A percentile compares a stretch with the other conserved stretches of the same genome.
These are phyloP conservation scores for Catenaria anguillulae DNA, from an alignment of 371 early-diverging fungal species.

Conservation along the genomic window DNA sequence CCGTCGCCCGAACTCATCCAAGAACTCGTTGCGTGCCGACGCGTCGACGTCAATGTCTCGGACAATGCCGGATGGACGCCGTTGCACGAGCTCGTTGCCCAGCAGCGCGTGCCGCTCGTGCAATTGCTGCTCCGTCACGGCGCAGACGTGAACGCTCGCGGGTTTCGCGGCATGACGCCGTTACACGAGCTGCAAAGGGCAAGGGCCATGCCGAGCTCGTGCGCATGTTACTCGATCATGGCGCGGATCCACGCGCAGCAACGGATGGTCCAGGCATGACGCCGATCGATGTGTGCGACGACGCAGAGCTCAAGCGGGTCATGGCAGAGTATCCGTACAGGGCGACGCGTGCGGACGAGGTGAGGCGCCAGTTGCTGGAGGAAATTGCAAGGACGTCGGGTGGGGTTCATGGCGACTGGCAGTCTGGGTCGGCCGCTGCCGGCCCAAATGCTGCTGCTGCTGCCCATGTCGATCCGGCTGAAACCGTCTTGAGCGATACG, in stretches of 20 bases:
- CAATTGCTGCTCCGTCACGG: background rate
- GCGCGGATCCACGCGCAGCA: background rate
- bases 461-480: background rate
- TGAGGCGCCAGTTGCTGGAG: background rate
- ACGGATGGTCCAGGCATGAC: background rate
- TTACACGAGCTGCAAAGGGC: background rate
- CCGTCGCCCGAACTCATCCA: background rate
- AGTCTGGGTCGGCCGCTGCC: background rate
- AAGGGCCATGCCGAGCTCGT: background rate
- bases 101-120: background rate
- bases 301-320: background rate
- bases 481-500: no score
- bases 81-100: background rate
- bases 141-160: slow-evolving; percentile 3
- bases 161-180: background rate
- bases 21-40: background rate
- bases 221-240: background rate
- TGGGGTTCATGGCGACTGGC: background rate
- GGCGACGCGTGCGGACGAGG: background rate
- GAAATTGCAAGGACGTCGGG: background rate
- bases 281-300: background rate
- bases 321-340: background rate
- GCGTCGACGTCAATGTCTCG: background rate
- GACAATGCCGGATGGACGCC: slow-evolving; percentile 8
- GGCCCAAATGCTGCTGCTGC: background rate